Base-by-base conservation (phyloP, 495 filamentous ascomycete species). In the Terfezia boudieri region DNA sequence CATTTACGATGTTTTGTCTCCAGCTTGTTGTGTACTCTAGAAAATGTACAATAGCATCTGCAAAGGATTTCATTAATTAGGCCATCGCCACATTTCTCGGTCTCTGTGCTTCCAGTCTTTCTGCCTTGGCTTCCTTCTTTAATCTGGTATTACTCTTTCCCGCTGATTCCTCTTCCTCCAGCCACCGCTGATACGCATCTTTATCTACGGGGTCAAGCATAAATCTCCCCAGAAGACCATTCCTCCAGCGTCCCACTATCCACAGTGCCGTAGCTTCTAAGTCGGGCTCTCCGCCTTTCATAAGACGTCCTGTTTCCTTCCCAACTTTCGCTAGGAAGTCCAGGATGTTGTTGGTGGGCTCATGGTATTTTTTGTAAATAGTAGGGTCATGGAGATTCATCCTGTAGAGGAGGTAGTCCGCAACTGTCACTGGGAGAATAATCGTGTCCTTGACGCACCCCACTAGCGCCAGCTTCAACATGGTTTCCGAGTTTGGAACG, bases 401-500 rank as follows among this genome's bases (percentile, higher is more conserved):
- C 46, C 78, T 78, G 67, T 78, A 96, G 22, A 98, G 74, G 35
- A 96, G 67, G 64, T 92, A 98, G 61, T 98, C 90, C 9, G 84
- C 87, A 20, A 96, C 59, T 3, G 80, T 83, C 50, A 79, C 73
- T 0, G 80, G 71, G 4, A 81, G 72, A 38, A 98, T 77, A 22
- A 96, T 71, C 0, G 81, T 81, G 64, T 94, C 88, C 61, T 94
- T 90, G 32, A 96, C 85, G 66, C 82, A 84, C 4, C 88, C 90
- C 49, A 84, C 86, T 0, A 96, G 74, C 8, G 89, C 79, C 17
- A 98, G 73, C 67, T 92, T 94, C 36, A 98, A 70, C 90, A 98
- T 98, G 26, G 81, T 76, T 63, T 88, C 83, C 5, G 80, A 73
- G 65, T 87, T 75, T 0, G 80, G 73, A 37, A 96, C 83, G 66